These are phyloP conservation scores for Pelargonium myrrhifolium DNA, from an alignment of 441 rosid genomes.

Conservation along the genomic window DNA sequence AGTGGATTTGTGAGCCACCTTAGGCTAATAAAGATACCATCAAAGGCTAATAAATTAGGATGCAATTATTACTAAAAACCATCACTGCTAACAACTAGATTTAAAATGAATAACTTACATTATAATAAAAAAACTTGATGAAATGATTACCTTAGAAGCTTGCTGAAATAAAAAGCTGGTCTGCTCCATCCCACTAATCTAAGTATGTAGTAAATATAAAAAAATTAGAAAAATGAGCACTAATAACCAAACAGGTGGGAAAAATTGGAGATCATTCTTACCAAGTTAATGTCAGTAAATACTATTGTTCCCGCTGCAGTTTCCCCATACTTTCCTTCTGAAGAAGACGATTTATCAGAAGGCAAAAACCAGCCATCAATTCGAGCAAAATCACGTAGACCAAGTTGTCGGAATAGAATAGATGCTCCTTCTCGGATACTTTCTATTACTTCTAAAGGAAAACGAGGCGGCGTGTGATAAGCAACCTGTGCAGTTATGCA, in stretches of 20 bases:
- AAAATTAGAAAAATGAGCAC: constrained; percentile 9
- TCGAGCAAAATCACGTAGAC: constrained; percentile 88
- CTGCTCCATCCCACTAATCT: constrained; percentile 99
- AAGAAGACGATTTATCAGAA: constrained; percentile 35
- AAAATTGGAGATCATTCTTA: constrained; percentile 26
- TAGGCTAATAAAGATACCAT: background rate
- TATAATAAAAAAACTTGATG: background rate
- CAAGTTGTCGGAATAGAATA: constrained; percentile 58
- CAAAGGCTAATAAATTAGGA: background rate
- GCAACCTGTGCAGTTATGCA: constrained; percentile 52
- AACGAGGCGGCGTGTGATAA: constrained; percentile 94
- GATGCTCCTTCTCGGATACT: constrained; percentile 78
- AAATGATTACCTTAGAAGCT: constrained; percentile 73
- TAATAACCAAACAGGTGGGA: background rate
- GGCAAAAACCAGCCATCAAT: constrained; percentile 97
- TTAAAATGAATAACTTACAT: background rate
- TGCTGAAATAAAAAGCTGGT: constrained; percentile 96
- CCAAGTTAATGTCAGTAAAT: constrained; percentile 90
- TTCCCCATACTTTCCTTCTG: constrained; percentile 39
- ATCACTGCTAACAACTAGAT: background rate
- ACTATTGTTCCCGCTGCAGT: constrained; percentile 42
- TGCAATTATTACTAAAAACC: background rate
- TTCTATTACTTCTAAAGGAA: constrained; percentile 64
- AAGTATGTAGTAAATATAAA: constrained; percentile 10
- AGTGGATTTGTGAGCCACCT: background rate